Percentiles rank a stretch among this genome's conserved stretches.
Evolutionary conservation across 345 rosid species (phyloP).

Genomic region (Noccaea bulbosa): DNA sequence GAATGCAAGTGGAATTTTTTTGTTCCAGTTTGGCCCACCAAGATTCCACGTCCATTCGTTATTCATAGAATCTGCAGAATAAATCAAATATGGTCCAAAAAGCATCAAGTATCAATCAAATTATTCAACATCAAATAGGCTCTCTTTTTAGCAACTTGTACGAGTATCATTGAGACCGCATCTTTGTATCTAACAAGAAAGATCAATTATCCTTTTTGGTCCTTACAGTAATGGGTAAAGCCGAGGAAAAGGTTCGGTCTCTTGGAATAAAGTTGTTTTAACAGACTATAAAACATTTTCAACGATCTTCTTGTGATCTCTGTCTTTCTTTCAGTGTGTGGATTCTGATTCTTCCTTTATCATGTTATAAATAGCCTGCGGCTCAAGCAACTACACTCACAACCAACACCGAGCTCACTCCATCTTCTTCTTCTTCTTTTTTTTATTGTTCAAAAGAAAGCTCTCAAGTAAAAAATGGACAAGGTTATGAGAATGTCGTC

Average conservation of each 20-base stretch:
- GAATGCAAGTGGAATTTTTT: slow-evolving; percentile 29
- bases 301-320: slow-evolving; percentile 24
- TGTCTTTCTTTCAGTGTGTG: neutral
- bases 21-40: slow-evolving; percentile 25
- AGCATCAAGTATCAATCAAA: slow-evolving; percentile 28
- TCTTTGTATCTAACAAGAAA: slow-evolving; percentile 22
- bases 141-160: slow-evolving; percentile 34
- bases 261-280: slow-evolving; percentile 14
- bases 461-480: slow-evolving; percentile 43
- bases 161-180: slow-evolving; percentile 32
- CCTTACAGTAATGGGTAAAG: slow-evolving; percentile 2
- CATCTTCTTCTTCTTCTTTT: slow-evolving; percentile 12
- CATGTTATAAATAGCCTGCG: slow-evolving; percentile 31
- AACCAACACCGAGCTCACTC: slow-evolving; percentile 11
- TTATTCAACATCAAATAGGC: slow-evolving; percentile 8
- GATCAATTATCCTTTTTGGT: neutral
- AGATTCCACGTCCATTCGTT: slow-evolving; percentile 24
- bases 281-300: slow-evolving; percentile 10
- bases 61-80: slow-evolving; percentile 20
- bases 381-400: slow-evolving; percentile 20
- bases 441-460: neutral
- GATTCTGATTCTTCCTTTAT: slow-evolving; percentile 35
- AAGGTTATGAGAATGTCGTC: slow-evolving; percentile 63
- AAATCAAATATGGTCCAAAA: slow-evolving; percentile 43
- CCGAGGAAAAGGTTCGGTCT: slow-evolving; percentile 37